Evolutionary conservation across 202 grass and related monocot species (phyloP).

Genomic region (Digitaria exilis): DNA sequence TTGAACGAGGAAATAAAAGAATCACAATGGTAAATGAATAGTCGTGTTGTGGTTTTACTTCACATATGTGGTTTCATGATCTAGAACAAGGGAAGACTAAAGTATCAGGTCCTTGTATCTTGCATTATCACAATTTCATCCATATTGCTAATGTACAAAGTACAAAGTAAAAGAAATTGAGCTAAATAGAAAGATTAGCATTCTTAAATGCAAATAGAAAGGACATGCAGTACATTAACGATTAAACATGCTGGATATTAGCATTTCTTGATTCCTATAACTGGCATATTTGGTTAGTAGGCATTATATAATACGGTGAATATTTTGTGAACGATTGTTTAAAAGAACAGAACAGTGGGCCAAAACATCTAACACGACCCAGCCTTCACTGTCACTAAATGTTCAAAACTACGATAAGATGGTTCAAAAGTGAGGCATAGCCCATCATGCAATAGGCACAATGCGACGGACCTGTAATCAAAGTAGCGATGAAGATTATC

Average conservation of each 20-base stretch:
- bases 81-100: constrained; percentile 6
- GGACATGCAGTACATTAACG: background rate
- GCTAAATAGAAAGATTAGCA: background rate
- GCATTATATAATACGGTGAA: background rate
- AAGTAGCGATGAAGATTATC: constrained; percentile 96
- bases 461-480: constrained; percentile 77
- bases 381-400: background rate
- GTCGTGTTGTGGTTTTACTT: background rate
- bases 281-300: background rate
- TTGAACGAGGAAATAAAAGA: constrained; percentile 12
- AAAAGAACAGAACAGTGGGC: constrained; percentile 17
- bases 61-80: background rate
- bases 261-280: constrained; percentile 18
- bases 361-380: constrained; percentile 12
- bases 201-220: constrained; percentile 2
- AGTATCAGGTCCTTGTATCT: background rate
- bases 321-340: background rate
- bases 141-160: constrained; percentile 16
- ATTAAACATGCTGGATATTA: constrained; percentile 11
- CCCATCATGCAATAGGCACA: background rate
- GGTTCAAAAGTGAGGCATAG: constrained; percentile 6
- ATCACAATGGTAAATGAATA: background rate
- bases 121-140: constrained; percentile 19
- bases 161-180: background rate
- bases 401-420: background rate